Evolutionary conservation across 805 yeast genomes (phyloP), one percentile per base, ranked within the genome.

Genomic region (Wickerhamiella sergipiensis): DNA sequence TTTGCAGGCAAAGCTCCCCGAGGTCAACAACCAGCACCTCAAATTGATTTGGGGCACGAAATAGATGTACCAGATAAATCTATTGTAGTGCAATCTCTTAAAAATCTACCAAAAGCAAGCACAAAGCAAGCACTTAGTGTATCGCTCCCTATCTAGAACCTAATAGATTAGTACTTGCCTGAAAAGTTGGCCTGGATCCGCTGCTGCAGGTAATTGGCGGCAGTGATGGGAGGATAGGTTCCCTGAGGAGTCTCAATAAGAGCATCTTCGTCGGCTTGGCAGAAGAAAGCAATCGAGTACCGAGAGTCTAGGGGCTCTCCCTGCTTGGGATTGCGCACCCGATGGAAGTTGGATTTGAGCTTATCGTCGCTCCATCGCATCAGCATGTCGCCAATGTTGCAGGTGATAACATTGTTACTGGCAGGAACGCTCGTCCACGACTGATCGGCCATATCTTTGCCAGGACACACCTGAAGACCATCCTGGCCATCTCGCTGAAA

Each of bases 371-470:
- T 44, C 57, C 57, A 54, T 6, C 55, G 49, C 55, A 52, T 53
- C 7, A 54, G 50, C 57, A 54, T 54, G 46, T 54, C 57, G 13
- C 57, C 57, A 17, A 54, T 54, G 42, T 54, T 54, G 46, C 57
- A 54, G 9, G 57, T 54, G 21, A 54, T 54, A 1, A 46, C 46
- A 17, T 52, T 45, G 44, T 52, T 29, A 8, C 24, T 29, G 10
- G 57, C 53, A 33, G 42, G 33, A 2, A 54, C 52, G 2, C 53
- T 50, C 2, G 57, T 52, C 57, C 57, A 54, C 17, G 50, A 50
- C 13, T 43, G 52, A 2, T 38, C 26, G 10, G 42, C 46, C 15
- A 33, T 26, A 12, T 52, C 57, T 17, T 42, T 24, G 2, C 57
- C 57, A 15, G 57, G 57, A 10, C 52, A 48, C 3, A 54, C 57